These are phyloP conservation scores for Citeromyces matritensis DNA, from an alignment of 805 yeast species.

Conservation along the genomic window DNA sequence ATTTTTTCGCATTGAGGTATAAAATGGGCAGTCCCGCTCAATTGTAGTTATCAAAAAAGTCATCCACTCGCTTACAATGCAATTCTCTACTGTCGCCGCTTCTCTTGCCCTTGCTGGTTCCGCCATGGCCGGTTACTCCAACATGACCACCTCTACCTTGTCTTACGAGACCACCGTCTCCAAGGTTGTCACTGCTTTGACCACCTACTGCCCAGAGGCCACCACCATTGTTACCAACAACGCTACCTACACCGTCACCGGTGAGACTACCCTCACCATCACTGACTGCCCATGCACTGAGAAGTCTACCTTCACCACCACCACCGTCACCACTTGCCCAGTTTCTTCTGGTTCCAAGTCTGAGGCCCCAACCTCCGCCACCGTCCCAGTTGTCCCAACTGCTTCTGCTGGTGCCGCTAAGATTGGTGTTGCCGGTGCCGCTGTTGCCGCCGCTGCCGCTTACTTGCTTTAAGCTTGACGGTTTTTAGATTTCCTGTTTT, in stretches of 20 bases:
- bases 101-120: conserved; percentile 18
- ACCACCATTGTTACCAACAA: conserved; percentile 53
- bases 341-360: conserved; percentile 4
- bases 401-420: conserved; percentile 16
- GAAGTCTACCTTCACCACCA: conserved; percentile 9
- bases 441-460: conserved; percentile 21
- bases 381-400: conserved; percentile 9
- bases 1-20: too few relatives aligned
- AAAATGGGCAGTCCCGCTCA: too few relatives aligned
- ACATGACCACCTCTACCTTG: conserved; percentile 30
- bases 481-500: not conserved
- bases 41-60: conserved; percentile 1
- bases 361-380: conserved; percentile 7
- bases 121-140: conserved; percentile 29
- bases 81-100: conserved; percentile 16
- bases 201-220: conserved; percentile 75
- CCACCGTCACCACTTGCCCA: conserved; percentile 8
- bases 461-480: conserved; percentile 17
- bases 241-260: conserved; percentile 61
- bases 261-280: conserved; percentile 70
- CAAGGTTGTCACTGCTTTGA: conserved; percentile 52
- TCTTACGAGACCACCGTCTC: conserved; percentile 24
- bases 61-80: conserved; percentile 21
- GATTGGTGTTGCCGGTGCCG: conserved; percentile 23
- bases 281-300: conserved; percentile 80